Conservation (phyloP, 2,329 filamentous ascomycete genomes). For the Colletotrichum sansevieriae region DNA sequence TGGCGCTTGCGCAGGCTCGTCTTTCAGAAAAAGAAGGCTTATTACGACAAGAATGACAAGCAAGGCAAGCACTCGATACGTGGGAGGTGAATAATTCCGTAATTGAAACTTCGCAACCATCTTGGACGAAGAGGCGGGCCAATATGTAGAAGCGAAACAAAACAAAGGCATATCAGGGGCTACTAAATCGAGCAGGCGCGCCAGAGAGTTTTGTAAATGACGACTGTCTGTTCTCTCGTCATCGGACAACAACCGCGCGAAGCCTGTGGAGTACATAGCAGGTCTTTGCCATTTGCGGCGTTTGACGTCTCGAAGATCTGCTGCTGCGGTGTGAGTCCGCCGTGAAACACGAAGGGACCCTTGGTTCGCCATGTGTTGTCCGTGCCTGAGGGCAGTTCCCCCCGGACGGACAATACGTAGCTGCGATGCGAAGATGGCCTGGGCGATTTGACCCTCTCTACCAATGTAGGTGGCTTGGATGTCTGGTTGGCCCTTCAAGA, state of each 20-base stretch:
- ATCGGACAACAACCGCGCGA: constrained; percentile 26
- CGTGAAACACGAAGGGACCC: constrained; percentile 38
- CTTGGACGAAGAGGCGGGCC: constrained; percentile 15
- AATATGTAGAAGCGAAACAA: constrained; percentile 5
- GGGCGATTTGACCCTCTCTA: constrained; percentile 33
- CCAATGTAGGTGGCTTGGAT: constrained; percentile 15
- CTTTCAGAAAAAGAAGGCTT: constrained; percentile 19
- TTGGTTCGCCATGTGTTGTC: constrained; percentile 37
- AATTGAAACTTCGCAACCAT: constrained; percentile 39
- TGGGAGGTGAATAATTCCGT: constrained; percentile 35
- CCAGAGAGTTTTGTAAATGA: constrained; percentile 29
- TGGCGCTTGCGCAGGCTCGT: constrained; percentile 13
- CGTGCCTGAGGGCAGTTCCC: constrained; percentile 23
- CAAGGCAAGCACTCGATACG: constrained; percentile 36
- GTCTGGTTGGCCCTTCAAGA: constrained; percentile 10
- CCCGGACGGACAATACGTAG: constrained; percentile 26
- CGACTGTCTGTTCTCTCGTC: constrained; percentile 1
- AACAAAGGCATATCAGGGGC: neutral
- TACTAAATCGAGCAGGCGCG: constrained; percentile 3
- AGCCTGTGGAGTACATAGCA: constrained; percentile 11
- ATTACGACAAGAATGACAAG: constrained; percentile 32
- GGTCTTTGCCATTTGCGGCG: constrained; percentile 34
- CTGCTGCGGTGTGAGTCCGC: constrained; percentile 17
- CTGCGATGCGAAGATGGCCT: neutral
- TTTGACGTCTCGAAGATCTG: constrained; percentile 37